These are phyloP conservation scores for Carex pumila DNA, from an alignment of 176 grass and related monocot species.

Conservation along the genomic window DNA sequence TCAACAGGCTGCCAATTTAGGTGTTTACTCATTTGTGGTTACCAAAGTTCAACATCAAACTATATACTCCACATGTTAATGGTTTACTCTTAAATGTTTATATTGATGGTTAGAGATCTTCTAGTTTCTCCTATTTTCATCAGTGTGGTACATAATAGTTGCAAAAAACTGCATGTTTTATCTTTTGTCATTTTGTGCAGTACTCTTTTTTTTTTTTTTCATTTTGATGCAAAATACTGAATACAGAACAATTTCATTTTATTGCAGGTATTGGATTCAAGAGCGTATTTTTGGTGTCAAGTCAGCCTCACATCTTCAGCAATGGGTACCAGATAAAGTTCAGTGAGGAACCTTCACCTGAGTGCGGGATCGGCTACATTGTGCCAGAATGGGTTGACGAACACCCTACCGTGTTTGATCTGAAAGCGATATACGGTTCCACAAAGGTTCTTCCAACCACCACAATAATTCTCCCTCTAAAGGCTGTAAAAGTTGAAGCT, in stretches of 20 bases:
- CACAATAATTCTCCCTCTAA: conserved; percentile 59
- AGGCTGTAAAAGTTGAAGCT: conserved; percentile 37
- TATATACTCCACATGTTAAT: background rate
- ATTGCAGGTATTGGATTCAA: conserved; percentile 77
- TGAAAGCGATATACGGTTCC: conserved; percentile 38
- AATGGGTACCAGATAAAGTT: conserved; percentile 85
- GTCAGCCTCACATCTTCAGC: conserved; percentile 67
- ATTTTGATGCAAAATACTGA: background rate
- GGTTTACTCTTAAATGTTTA: background rate
- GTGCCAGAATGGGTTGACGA: conserved; percentile 71
- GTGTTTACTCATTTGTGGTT: too few relatives aligned
- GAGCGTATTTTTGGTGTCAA: conserved; percentile 63
- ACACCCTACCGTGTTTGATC: conserved; percentile 39
- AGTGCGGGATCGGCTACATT: conserved; percentile 74
- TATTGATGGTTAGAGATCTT: background rate
- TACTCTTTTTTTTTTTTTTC: background rate
- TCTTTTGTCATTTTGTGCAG: background rate
- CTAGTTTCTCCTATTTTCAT: background rate
- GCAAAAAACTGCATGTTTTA: background rate
- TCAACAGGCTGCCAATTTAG: background rate
- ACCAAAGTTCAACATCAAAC: too few relatives aligned
- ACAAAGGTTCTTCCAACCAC: conserved; percentile 49
- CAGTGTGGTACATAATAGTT: background rate
- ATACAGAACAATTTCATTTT: background rate
- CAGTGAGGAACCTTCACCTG: conserved; percentile 48